Conservation (phyloP, 148 eudicot species). For the Persicaria tinctoria region DNA sequence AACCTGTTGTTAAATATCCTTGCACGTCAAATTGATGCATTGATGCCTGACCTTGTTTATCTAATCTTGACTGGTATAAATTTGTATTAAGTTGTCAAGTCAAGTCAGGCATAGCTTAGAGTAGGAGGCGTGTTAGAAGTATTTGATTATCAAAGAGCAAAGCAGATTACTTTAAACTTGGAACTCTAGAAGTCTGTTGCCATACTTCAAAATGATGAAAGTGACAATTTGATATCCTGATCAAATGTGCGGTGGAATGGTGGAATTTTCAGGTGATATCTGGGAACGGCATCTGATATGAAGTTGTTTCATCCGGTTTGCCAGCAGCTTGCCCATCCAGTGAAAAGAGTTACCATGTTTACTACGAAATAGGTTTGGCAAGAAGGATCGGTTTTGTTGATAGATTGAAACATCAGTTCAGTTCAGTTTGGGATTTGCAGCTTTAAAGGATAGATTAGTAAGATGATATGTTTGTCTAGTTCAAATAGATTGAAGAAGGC, state of each 20-base stretch:
- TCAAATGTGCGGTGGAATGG: neutral
- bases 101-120: no score
- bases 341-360: neutral
- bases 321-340: neutral
- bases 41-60: neutral
- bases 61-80: neutral
- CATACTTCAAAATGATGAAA: neutral
- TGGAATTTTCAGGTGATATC: constrained; percentile 7
- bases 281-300: neutral
- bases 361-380: neutral
- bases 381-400: neutral
- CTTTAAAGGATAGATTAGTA: neutral
- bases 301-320: neutral
- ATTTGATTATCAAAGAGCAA: neutral
- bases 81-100: no score
- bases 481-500: neutral
- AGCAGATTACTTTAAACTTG: neutral
- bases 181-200: neutral
- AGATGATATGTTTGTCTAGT: neutral
- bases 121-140: neutral
- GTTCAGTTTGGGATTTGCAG: neutral
- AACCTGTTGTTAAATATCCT: neutral
- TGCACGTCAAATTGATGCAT: neutral
- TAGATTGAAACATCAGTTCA: neutral
- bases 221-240: neutral